A percentile compares a stretch with the other conserved stretches of the same genome.
Evolutionary conservation across 202 grass and related monocot species (phyloP).

Genomic region (Saccharum hybrid): DNA sequence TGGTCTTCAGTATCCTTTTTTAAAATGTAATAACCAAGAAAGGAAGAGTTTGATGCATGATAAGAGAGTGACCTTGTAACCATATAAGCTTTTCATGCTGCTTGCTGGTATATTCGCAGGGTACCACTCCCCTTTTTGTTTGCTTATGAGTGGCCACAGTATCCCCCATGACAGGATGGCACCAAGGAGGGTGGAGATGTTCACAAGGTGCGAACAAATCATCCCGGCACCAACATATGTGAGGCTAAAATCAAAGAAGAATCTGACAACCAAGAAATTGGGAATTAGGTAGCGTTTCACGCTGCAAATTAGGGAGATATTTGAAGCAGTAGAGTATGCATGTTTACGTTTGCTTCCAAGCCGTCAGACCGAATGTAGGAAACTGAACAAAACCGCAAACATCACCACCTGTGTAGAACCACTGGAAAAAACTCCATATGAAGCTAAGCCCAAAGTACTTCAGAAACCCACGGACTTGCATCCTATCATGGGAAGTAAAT

Average conservation of each 20-base stretch:
- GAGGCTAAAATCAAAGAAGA: slow-evolving; percentile 90
- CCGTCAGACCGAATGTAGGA: slow-evolving; percentile 83
- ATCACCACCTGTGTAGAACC: slow-evolving; percentile 86
- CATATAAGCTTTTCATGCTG: slow-evolving; percentile 90
- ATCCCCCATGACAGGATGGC: slow-evolving; percentile 87
- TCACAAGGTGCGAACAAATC: slow-evolving; percentile 92
- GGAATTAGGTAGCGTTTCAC: not conserved
- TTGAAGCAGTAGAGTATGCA: not conserved
- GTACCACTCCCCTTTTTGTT: slow-evolving; percentile 81
- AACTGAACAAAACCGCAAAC: slow-evolving; percentile 88
- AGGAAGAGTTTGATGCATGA: not conserved
- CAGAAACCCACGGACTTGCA: slow-evolving; percentile 72
- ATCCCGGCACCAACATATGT: slow-evolving; percentile 93
- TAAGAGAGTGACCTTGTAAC: slow-evolving; percentile 74
- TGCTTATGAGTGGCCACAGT: slow-evolving; percentile 86
- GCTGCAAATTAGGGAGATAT: not conserved
- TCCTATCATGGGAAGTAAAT: slow-evolving; percentile 51
- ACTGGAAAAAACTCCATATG: slow-evolving; percentile 89
- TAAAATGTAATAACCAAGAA: not conserved
- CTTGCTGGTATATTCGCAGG: slow-evolving; percentile 68
- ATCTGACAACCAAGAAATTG: slow-evolving; percentile 53
- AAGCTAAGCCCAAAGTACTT: slow-evolving; percentile 80
- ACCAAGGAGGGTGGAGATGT: slow-evolving; percentile 79
- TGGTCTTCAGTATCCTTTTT: not conserved
- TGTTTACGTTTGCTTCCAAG: slow-evolving; percentile 89